Evolutionary conservation across 73 alveolate genomes (phyloP).

Genomic region (Symbiodinium natans): DNA sequence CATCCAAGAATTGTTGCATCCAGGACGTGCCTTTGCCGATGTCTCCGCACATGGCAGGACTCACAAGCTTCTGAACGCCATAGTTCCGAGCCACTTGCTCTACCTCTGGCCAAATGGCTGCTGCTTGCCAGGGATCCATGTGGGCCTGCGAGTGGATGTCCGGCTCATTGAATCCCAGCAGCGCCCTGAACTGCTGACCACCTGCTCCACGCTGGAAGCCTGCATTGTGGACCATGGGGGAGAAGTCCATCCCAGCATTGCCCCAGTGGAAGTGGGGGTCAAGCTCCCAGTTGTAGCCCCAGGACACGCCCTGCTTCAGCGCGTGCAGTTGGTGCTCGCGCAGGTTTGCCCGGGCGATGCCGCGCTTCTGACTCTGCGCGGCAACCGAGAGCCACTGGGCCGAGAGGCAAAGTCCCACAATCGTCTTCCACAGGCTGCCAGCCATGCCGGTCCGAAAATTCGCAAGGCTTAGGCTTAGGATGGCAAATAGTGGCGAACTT

Average conservation of each 20-base stretch:
- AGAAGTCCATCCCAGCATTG: conserved; percentile 22
- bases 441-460: no score
- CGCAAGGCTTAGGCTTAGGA: neutral
- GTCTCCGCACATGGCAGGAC: conserved; percentile 80
- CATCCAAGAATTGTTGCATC: no score
- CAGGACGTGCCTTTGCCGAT: conserved; percentile 75
- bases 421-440: no score
- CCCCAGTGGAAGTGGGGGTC: conserved; percentile 13
- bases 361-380: neutral
- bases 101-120: conserved; percentile 55
- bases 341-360: conserved; percentile 1
- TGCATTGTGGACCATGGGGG: conserved; percentile 43
- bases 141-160: conserved; percentile 71
- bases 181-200: conserved; percentile 26
- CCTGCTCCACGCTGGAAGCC: conserved; percentile 30
- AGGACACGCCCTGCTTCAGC: conserved; percentile 59
- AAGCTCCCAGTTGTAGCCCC: conserved; percentile 75
- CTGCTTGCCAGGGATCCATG: conserved; percentile 78
- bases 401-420: no score
- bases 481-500: neutral
- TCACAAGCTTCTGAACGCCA: conserved; percentile 53
- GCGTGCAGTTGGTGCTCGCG: conserved; percentile 52
- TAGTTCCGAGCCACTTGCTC: conserved; percentile 60
- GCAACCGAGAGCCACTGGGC: neutral
- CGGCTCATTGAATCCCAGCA: conserved; percentile 73